phyloP scores from a whole-genome alignment of 169 alveolate species.

The Plasmodium chabaudi region DNA sequence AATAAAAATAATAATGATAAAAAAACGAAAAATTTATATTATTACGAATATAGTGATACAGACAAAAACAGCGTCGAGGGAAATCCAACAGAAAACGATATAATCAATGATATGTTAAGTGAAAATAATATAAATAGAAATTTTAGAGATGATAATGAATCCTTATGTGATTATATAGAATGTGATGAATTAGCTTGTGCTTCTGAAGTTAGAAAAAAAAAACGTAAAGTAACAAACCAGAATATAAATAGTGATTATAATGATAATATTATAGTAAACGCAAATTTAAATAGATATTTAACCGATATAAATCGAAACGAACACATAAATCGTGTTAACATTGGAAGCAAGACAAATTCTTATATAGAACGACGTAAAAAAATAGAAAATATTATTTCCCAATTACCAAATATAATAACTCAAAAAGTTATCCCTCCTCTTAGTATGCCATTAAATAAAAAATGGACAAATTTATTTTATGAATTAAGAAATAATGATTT shows the following conservation, averaged over 20 bases:
- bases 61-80: not conserved
- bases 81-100: not conserved
- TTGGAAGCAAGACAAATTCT: not conserved
- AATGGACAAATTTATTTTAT: constrained; percentile 36
- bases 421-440: constrained; percentile 60
- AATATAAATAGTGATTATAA: not conserved
- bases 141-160: not conserved
- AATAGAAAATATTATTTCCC: not conserved
- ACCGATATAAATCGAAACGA: constrained; percentile 14
- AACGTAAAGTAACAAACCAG: no score
- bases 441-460: constrained; percentile 45
- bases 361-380: not conserved
- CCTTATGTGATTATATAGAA: not conserved
- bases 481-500: constrained; percentile 40
- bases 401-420: constrained; percentile 43
- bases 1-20: constrained; percentile 16
- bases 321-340: not conserved
- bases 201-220: not conserved
- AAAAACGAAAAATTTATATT: not conserved
- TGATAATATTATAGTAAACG: not conserved
- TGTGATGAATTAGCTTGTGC: not conserved
- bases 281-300: constrained; percentile 11
- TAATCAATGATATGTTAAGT: no score
- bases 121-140: not conserved
- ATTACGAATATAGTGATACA: not conserved